Conservation (phyloP, 371 early-diverging fungal species). For the Funneliformis caledonium region DNA sequence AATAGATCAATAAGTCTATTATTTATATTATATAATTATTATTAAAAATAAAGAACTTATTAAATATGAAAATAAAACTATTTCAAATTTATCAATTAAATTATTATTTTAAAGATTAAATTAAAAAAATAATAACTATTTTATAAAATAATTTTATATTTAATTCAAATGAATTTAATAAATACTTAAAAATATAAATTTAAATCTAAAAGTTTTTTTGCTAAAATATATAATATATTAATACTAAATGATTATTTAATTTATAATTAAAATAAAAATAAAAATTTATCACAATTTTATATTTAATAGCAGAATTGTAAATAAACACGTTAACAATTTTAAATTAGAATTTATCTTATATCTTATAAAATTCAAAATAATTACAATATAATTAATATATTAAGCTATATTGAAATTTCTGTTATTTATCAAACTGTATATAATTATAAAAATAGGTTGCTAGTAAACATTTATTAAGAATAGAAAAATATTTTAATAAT, state of each 20-base stretch:
- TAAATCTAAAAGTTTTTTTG: not conserved
- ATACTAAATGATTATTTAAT: not conserved
- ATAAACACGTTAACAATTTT: not conserved
- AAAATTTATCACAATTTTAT: not conserved
- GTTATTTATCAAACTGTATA: not conserved
- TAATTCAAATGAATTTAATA: not conserved
- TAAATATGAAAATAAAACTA: not conserved
- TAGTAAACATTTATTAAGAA: not conserved
- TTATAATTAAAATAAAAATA: not conserved
- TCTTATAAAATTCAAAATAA: not conserved
- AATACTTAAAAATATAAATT: not conserved
- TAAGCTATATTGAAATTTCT: not conserved
- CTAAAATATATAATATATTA: not conserved
- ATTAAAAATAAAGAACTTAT: not conserved
- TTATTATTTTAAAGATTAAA: not conserved
- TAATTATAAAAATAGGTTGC: slow-evolving; percentile 14
- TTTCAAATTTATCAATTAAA: not conserved
- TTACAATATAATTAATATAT: not conserved
- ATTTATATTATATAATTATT: not conserved
- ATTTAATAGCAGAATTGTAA: not conserved
- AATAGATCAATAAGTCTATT: not conserved
- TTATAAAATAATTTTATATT: not conserved
- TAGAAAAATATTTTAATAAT: slow-evolving; percentile 16
- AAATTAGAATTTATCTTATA: not conserved
- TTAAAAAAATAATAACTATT: not conserved